Conservation (phyloP, 2,329 filamentous ascomycete genomes). For the Ciborinia camelliae region DNA sequence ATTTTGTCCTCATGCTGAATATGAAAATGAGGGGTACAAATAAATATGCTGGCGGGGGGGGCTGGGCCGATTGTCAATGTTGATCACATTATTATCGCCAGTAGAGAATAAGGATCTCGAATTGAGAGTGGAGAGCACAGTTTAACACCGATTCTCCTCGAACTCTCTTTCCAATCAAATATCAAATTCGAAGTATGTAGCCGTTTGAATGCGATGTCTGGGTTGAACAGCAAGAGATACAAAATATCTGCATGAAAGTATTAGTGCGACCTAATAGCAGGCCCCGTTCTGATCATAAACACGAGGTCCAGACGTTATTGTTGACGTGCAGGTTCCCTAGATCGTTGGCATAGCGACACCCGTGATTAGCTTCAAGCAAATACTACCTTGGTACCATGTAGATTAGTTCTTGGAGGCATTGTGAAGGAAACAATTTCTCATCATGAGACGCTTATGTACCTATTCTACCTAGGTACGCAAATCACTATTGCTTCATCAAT, state of each 20-base stretch:
- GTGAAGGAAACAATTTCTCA: not conserved
- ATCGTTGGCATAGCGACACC: constrained; percentile 15
- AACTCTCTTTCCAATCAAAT: constrained; percentile 10
- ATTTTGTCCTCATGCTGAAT: constrained; percentile 29
- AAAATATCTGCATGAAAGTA: constrained; percentile 1
- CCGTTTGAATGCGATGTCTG: not conserved
- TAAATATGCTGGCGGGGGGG: constrained; percentile 15
- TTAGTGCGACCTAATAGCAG: constrained; percentile 4
- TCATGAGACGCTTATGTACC: not conserved
- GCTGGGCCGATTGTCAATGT: constrained; percentile 21
- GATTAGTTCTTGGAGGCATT: not conserved
- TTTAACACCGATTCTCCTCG: constrained; percentile 20
- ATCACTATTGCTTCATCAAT: not conserved
- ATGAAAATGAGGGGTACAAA: constrained; percentile 15
- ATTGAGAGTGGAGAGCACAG: constrained; percentile 23
- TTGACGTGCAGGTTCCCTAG: not conserved
- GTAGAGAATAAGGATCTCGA: not conserved
- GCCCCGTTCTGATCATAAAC: constrained; percentile 14
- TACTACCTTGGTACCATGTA: not conserved
- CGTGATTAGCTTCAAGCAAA: not conserved
- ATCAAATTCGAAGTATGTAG: not conserved
- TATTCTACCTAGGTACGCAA: not conserved
- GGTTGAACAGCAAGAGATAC: not conserved
- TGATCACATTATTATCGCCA: constrained; percentile 26
- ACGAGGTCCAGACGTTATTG: constrained; percentile 12